Conservation (phyloP, 495 filamentous ascomycete genomes). For the Aspergillus nidulans region DNA sequence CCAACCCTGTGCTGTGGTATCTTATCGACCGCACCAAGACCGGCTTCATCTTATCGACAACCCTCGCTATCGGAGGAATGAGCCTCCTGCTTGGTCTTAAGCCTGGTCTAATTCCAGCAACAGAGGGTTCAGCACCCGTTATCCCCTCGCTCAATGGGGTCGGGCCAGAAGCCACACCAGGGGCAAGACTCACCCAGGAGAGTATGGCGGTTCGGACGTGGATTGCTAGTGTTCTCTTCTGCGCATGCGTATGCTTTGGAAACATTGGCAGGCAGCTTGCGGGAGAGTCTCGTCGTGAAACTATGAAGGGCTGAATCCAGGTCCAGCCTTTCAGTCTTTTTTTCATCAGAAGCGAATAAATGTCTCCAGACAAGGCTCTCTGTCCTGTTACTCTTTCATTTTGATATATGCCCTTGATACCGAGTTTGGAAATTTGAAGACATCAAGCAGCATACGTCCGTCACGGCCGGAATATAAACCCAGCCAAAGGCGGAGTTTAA, state of each 20-base stretch:
- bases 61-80: constrained; percentile 71
- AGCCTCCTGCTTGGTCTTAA: constrained; percentile 65
- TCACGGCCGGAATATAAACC: background rate
- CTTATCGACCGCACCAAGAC: constrained; percentile 84
- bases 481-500: background rate
- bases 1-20: constrained; percentile 94
- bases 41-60: constrained; percentile 70
- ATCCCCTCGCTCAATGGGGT: constrained; percentile 28
- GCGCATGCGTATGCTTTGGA: constrained; percentile 90
- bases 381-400: background rate
- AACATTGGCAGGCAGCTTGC: constrained; percentile 85
- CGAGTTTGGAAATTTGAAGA: background rate
- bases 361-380: background rate
- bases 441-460: background rate
- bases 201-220: constrained; percentile 76
- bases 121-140: constrained; percentile 40
- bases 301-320: constrained; percentile 15
- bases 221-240: constrained; percentile 90
- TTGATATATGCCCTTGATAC: background rate
- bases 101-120: constrained; percentile 65
- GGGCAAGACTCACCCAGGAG: constrained; percentile 62
- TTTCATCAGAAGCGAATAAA: background rate
- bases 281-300: constrained; percentile 28
- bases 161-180: constrained; percentile 39
- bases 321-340: background rate